Evolutionary conservation across 1,139 yeast species (phyloP).

Genomic region (Suhomyces guaymorum): DNA sequence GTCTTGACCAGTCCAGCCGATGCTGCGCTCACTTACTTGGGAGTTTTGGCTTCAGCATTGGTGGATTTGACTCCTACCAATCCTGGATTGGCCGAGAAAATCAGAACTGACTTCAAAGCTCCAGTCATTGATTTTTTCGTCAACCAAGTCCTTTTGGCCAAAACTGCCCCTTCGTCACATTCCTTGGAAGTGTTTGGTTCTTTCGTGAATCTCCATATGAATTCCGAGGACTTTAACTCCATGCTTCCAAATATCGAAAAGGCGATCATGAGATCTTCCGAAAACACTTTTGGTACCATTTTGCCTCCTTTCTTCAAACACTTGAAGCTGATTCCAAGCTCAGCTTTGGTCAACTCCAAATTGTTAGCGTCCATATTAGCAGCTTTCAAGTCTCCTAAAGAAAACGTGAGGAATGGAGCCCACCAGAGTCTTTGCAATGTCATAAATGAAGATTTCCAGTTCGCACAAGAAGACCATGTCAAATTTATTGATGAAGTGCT

Average conservation of each 20-base stretch:
- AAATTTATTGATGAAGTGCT: constrained; percentile 51
- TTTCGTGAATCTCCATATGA: constrained; percentile 46
- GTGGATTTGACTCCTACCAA: constrained; percentile 39
- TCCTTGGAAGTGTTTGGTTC: constrained; percentile 33
- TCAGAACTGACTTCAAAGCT: constrained; percentile 17
- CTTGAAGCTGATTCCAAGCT: constrained; percentile 23
- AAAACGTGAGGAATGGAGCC: constrained; percentile 57
- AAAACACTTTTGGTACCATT: constrained; percentile 56
- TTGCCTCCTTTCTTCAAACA: constrained; percentile 50
- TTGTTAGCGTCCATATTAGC: constrained; percentile 61
- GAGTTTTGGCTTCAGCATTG: constrained; percentile 42
- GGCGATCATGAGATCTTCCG: constrained; percentile 80
- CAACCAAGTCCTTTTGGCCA: constrained; percentile 48
- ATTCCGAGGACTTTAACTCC: constrained; percentile 33
- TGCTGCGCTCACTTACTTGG: constrained; percentile 29
- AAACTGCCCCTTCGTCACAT: constrained; percentile 33
- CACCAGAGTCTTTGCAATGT: constrained; percentile 35
- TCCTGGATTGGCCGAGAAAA: constrained; percentile 37
- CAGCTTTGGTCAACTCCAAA: constrained; percentile 44
- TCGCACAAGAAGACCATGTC: constrained; percentile 3
- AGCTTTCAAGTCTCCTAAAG: constrained; percentile 73
- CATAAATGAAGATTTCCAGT: constrained; percentile 1
- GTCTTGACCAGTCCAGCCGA: constrained; percentile 12
- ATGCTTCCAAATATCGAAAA: constrained; percentile 71
- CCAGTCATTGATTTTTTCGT: constrained; percentile 25